Evolutionary conservation across 2,329 filamentous ascomycete species (phyloP).

Genomic region (Fusarium staphyleae): DNA sequence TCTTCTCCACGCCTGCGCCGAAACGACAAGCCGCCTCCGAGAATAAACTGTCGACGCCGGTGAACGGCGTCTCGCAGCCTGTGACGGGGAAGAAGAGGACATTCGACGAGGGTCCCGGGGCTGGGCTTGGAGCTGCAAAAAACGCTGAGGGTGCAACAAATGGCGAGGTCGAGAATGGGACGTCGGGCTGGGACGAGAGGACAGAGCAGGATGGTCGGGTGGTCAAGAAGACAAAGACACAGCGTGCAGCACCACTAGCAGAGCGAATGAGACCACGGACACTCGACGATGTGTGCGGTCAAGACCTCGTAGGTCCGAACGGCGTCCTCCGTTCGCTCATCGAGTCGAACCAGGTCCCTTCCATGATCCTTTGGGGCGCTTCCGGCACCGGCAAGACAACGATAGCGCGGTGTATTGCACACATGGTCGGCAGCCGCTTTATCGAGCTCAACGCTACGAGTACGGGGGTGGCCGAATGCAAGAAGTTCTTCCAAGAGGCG

Average conservation of each 20-base stretch:
- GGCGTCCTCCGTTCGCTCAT: slow-evolving; percentile 90
- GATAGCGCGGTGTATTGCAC: slow-evolving; percentile 89
- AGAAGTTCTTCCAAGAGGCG: slow-evolving; percentile 88
- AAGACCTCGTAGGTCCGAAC: slow-evolving; percentile 84
- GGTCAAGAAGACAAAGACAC: slow-evolving; percentile 71
- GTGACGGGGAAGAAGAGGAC: slow-evolving; percentile 56
- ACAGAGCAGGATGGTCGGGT: slow-evolving; percentile 49
- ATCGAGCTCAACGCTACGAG: slow-evolving; percentile 96
- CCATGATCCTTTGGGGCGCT: slow-evolving; percentile 92
- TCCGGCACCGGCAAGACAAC: slow-evolving; percentile 88
- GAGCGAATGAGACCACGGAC: slow-evolving; percentile 90
- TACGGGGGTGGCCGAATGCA: slow-evolving; percentile 86
- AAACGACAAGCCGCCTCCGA: slow-evolving; percentile 57
- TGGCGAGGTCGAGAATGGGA: slow-evolving; percentile 15
- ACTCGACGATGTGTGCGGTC: slow-evolving; percentile 87
- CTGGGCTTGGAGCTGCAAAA: slow-evolving; percentile 15
- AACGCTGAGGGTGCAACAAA: slow-evolving; percentile 8
- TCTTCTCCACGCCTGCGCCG: slow-evolving; percentile 67
- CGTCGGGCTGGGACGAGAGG: slow-evolving; percentile 3
- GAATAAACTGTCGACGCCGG: slow-evolving; percentile 44
- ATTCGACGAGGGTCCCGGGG: slow-evolving; percentile 62
- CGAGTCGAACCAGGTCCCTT: slow-evolving; percentile 83
- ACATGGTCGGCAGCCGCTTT: slow-evolving; percentile 82
- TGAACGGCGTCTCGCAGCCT: slow-evolving; percentile 43
- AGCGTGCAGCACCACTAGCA: slow-evolving; percentile 81